Evolutionary conservation across 331 rosid species (phyloP).

Genomic region (Quercus phellos): DNA sequence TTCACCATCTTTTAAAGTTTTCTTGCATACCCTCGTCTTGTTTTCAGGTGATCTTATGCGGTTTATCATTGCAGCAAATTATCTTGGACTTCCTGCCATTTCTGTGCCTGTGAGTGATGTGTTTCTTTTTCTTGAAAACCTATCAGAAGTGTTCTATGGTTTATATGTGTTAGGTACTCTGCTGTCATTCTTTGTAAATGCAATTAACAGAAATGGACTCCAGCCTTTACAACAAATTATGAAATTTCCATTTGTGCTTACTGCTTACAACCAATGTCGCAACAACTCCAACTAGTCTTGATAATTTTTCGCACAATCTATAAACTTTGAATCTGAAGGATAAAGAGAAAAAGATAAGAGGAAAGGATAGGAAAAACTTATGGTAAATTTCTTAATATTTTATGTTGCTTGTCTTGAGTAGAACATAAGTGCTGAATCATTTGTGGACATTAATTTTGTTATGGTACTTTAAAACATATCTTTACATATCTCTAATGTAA

Average conservation of each 20-base stretch:
- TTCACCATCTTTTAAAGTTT: neutral
- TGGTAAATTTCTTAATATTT: neutral
- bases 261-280: neutral
- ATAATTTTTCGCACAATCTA: neutral
- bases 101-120: constrained; percentile 73
- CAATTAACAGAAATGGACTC: no score
- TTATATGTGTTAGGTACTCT: neutral
- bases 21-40: constrained; percentile 3
- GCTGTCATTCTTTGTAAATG: neutral
- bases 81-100: constrained; percentile 92
- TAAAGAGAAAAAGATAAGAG: neutral
- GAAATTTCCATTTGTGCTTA: neutral
- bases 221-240: neutral
- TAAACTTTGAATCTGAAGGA: neutral
- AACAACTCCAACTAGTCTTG: neutral
- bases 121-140: neutral
- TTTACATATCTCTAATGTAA: neutral
- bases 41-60: constrained; percentile 77
- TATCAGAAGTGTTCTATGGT: neutral
- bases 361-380: neutral
- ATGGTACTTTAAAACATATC: neutral
- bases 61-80: constrained; percentile 65
- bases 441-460: neutral
- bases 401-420: neutral
- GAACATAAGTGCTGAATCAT: neutral